Base-by-base conservation (phyloP, 345 rosid species). In the Carallia pectinifolia region DNA sequence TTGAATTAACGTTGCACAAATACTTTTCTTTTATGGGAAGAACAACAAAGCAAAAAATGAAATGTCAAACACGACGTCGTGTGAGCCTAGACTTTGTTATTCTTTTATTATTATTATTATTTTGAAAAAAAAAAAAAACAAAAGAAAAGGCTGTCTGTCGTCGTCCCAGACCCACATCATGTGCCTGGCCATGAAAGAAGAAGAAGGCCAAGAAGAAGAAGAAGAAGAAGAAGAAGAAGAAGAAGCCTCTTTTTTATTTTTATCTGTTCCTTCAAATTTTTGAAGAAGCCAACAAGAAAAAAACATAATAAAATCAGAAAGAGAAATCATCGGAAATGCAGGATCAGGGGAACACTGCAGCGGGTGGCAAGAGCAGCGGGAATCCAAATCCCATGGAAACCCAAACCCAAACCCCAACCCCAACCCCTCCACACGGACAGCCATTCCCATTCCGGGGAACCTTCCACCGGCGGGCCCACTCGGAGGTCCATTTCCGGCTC, bases 391-490 rank as follows among this genome's bases (percentile, higher is more conserved):
- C 64, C 60, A 55, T 29, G 6, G 63, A 9, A 54, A 65, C 27
- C 68, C 34, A 31, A 59, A 59, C 23, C 23, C 23, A 23, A 23
- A 23, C 23, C 23, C 23, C 23, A 54, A 65, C 27, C 68, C 34
- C 27, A 59, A 59, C 30, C 71, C 78, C 65, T 37, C 77, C 63
- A 68, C 37, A 6, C 6, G 50, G 50, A 36, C 73, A n/a, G 19
- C 72, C 71, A 65, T 68, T 2, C 64, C 78, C 47, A 16, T 67
- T 7, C 3, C 76, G 55, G 61, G 60, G 18, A 72, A 82, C 53
- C 83, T 83, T 7, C 19, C 80, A 77, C 62, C 72, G 80, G 16
- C 44, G 76, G 33, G 76, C 76, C 15, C 71, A 71, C 66, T 77
- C 76, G 6, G 73, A 77, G 58, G 73, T 77, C 33, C 68, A 61